Percentiles rank a stretch among this genome's conserved stretches.
Conservation (phyloP, 2,329 filamentous ascomycete genomes). For the Ascosphaera aggregata region DNA sequence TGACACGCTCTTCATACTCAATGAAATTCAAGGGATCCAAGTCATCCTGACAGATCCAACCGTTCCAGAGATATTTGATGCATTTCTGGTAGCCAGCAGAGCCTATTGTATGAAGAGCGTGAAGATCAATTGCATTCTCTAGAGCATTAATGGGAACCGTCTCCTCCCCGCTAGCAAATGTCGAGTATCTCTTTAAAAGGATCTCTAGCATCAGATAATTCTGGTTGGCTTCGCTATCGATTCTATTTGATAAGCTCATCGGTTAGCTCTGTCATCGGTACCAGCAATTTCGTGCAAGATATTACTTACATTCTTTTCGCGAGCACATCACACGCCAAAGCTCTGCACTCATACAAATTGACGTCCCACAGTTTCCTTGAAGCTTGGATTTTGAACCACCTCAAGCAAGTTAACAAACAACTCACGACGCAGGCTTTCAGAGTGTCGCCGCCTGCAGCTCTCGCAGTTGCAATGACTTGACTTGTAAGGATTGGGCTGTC, state of each 20-base stretch:
- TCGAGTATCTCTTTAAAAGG: slow-evolving; percentile 72
- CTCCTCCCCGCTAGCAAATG: slow-evolving; percentile 45
- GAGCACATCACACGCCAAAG: slow-evolving; percentile 70
- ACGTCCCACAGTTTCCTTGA: slow-evolving; percentile 75
- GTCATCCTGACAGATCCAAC: slow-evolving; percentile 93
- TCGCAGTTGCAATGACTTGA: slow-evolving; percentile 57
- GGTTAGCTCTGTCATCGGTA: too few relatives aligned
- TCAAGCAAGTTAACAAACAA: slow-evolving; percentile 49
- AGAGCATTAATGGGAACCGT: slow-evolving; percentile 68
- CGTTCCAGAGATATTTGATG: slow-evolving; percentile 76
- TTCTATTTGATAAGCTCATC: slow-evolving; percentile 31
- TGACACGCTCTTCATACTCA: slow-evolving; percentile 62
- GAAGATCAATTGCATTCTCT: slow-evolving; percentile 80
- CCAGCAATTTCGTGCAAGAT: too few relatives aligned
- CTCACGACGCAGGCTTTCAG: slow-evolving; percentile 62
- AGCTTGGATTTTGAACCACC: slow-evolving; percentile 63
- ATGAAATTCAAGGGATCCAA: slow-evolving; percentile 75
- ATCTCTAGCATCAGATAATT: slow-evolving; percentile 58
- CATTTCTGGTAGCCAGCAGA: slow-evolving; percentile 93
- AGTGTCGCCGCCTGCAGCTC: slow-evolving; percentile 54
- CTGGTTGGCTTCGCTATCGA: slow-evolving; percentile 63
- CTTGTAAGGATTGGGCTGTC: slow-evolving; percentile 71
- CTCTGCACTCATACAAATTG: slow-evolving; percentile 55
- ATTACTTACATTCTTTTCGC: slow-evolving; percentile 43
- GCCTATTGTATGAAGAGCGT: slow-evolving; percentile 70